Evolutionary conservation across 805 yeast species (phyloP), one percentile per base, ranked within the genome.

Genomic region (Clavispora asparagi): DNA sequence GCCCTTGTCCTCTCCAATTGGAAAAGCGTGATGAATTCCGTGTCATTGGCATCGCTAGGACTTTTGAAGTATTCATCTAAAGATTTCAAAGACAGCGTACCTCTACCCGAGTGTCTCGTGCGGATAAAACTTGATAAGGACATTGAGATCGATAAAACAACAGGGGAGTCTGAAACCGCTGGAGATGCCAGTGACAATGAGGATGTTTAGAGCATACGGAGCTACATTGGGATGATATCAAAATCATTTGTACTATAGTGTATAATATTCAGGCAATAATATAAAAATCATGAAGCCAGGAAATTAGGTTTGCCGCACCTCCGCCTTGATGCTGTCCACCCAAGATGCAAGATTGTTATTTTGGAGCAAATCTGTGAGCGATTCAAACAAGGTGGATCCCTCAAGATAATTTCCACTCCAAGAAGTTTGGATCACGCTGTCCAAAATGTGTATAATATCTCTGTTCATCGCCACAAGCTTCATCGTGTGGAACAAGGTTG

Each of bases 51-150:
- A 29, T 70, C 79, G 25, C 56, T 74, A 56, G 74, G 81, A n/a
- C 57, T 79, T 48, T 52, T 71, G 48, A 72, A 70, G 39, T 72
- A 78, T 46, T 55, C 68, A 1, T 67, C 70, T 14, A 63, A 62
- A 38, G 81, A 75, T 46, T 71, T 71, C 45, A 74, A 75, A 37
- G 56, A 52, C 14, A 60, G 55, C 12, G 63, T 68, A 3, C 84
- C 87, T 1, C 62, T 80, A 39, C 88, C 91, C 1, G 91, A 83
- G 55, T 70, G 85, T 0, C 63, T 85, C 51, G 84, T 85, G 4
- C 68, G 91, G 41, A 71, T 85, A 29, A 71, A 75, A 40, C 59
- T 81, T 13, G 73, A 74, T 38, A 69, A 73, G n/a, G 76, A 72
- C 27, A 58, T 59, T 25, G 51, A 49, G 23, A 57, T 49, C 26